phyloP scores from a whole-genome alignment of 23 red algal species.

The Gracilaria caudata region DNA sequence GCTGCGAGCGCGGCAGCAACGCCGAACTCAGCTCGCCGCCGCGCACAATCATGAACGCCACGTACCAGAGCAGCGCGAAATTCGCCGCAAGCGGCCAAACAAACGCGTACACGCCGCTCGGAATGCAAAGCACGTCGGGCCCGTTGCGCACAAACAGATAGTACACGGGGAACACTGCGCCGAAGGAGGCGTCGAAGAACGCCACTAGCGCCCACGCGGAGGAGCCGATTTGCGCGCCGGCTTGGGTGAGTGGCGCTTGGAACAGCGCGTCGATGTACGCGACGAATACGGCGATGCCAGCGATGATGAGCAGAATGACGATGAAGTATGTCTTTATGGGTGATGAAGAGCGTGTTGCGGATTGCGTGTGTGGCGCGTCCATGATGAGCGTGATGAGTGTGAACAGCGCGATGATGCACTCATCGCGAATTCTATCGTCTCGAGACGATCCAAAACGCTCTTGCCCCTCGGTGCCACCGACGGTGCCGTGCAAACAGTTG shows the following conservation, averaged over 20 bases:
- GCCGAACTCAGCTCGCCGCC: neutral
- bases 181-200: conserved; percentile 20
- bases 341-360: neutral
- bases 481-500: too few species aligned
- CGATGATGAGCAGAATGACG: neutral
- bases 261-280: neutral
- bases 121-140: neutral
- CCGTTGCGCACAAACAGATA: neutral
- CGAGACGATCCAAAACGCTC: too few species aligned
- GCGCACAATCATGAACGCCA: conserved; percentile 4
- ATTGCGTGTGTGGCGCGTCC: neutral
- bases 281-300: neutral
- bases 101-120: neutral
- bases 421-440: too few species aligned
- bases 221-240: neutral
- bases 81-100: neutral
- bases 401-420: too few species aligned
- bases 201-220: neutral
- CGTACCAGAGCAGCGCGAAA: conserved; percentile 14
- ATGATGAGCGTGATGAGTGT: too few species aligned
- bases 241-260: neutral
- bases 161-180: conserved; percentile 15
- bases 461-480: too few species aligned
- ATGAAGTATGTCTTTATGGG: conserved; percentile 1
- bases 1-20: neutral